phyloP scores from a whole-genome alignment of 352 stramenopile species.

The Saprolegnia parasitica region DNA sequence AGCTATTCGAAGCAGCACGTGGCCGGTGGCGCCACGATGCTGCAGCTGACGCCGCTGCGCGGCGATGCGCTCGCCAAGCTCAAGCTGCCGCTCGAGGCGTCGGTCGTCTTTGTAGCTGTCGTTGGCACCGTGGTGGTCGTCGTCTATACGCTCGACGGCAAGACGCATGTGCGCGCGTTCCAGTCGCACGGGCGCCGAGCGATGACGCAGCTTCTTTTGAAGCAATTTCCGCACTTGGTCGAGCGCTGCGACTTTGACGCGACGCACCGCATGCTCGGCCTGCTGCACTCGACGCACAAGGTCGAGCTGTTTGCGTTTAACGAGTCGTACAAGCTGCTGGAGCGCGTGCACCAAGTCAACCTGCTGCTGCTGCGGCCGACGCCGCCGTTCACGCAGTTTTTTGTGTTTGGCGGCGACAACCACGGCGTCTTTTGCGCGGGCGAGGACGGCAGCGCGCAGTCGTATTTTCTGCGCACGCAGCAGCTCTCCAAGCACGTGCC shows the following conservation, averaged over 20 bases:
- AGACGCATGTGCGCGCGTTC: slow-evolving; percentile 11
- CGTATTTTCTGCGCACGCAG: slow-evolving; percentile 18
- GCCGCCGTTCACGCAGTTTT: not conserved
- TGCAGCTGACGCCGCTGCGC: not conserved
- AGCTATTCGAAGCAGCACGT: not conserved
- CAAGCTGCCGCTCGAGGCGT: not conserved
- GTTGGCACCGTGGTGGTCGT: not conserved
- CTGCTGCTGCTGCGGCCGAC: not conserved
- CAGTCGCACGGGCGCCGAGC: not conserved
- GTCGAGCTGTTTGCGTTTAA: slow-evolving; percentile 22
- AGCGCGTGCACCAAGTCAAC: not conserved
- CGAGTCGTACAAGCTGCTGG: slow-evolving; percentile 26
- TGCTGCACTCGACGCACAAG: not conserved
- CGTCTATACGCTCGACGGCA: not conserved
- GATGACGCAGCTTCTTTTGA: not conserved
- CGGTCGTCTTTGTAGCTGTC: not conserved
- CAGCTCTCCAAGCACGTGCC: slow-evolving; percentile 17
- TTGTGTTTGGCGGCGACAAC: slow-evolving; percentile 28
- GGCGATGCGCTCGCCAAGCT: not conserved
- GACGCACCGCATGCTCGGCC: slow-evolving; percentile 1
- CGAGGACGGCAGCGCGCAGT: not conserved
- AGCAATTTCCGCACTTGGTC: slow-evolving; percentile 8
- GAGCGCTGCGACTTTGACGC: slow-evolving; percentile 6
- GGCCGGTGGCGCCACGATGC: not conserved
- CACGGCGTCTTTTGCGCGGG: slow-evolving; percentile 1